These are phyloP conservation scores for Leishmania turanica DNA, from an alignment of 208 protist species.

Conservation along the genomic window DNA sequence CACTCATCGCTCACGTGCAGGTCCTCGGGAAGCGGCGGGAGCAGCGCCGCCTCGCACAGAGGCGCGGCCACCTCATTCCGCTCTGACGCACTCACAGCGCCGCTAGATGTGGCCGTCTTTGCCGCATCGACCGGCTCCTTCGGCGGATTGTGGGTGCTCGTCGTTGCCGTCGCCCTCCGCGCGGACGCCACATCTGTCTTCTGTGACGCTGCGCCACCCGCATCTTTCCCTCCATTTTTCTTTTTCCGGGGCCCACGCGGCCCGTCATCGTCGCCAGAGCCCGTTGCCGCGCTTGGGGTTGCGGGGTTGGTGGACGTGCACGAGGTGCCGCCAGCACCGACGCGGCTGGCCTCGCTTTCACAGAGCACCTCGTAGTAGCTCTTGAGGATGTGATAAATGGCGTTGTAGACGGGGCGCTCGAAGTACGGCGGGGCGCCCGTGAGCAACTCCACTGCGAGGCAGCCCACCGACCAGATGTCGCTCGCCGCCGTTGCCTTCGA, in stretches of 20 bases:
- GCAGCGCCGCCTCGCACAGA: conserved; percentile 6
- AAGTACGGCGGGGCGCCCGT: conserved; percentile 78
- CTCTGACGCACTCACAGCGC: neutral
- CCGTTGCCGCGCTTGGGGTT: neutral
- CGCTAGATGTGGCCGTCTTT: neutral
- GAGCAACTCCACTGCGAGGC: conserved; percentile 74
- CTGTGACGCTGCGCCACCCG: neutral
- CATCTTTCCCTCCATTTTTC: neutral
- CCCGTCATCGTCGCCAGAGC: conserved; percentile 1
- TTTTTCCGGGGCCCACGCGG: conserved; percentile 9
- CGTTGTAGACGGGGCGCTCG: conserved; percentile 59
- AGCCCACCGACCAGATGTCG: conserved; percentile 87
- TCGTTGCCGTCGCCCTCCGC: neutral
- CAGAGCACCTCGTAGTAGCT: conserved; percentile 24
- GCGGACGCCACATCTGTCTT: conserved; percentile 5
- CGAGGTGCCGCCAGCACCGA: neutral
- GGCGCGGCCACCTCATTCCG: too few relatives aligned
- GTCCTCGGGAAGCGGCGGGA: conserved; percentile 43
- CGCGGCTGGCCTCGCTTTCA: neutral
- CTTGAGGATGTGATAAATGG: conserved; percentile 62
- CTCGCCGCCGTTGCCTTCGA: conserved; percentile 37
- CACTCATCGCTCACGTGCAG: conserved; percentile 37
- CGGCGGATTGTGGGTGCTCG: neutral
- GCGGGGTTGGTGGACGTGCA: neutral
- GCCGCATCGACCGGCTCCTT: conserved; percentile 32